phyloP scores from a whole-genome alignment of 495 filamentous ascomycete species.

The Lichenothelia convexa region DNA sequence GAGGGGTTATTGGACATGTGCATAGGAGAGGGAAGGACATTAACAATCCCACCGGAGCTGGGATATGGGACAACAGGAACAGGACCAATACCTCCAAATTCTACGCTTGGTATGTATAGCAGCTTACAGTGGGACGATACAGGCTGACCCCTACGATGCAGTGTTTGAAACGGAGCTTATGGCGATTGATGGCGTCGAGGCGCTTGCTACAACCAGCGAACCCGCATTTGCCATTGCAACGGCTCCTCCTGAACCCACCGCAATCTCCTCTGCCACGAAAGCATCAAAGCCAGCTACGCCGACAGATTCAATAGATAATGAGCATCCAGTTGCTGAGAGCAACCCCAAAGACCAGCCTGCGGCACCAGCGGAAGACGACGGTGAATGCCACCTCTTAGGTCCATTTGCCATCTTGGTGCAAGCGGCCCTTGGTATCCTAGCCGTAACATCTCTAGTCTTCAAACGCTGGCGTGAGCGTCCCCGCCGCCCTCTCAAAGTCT shows the following conservation, averaged over 20 bases:
- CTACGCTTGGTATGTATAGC: constrained; percentile 41
- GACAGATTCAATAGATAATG: constrained; percentile 2
- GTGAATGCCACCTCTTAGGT: constrained; percentile 69
- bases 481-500: constrained; percentile 80
- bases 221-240: neutral
- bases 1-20: constrained; percentile 87
- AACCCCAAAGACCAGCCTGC: constrained; percentile 18
- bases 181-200: constrained; percentile 57
- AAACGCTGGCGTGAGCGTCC: constrained; percentile 86
- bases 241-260: constrained; percentile 1
- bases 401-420: constrained; percentile 81
- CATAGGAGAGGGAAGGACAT: constrained; percentile 79
- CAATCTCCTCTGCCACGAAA: constrained; percentile 3
- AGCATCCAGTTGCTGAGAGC: no score
- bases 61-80: constrained; percentile 63
- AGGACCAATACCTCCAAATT: constrained; percentile 62
- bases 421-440: constrained; percentile 66
- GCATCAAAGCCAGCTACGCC: neutral
- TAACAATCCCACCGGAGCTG: constrained; percentile 76
- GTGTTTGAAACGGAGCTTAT: constrained; percentile 90
- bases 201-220: neutral
- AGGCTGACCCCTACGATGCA: constrained; percentile 19
- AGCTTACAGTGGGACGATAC: neutral
- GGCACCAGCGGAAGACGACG: constrained; percentile 26
- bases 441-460: constrained; percentile 69